Evolutionary conservation across 2,329 filamentous ascomycete species (phyloP).

Genomic region (Phialophora tarda): DNA sequence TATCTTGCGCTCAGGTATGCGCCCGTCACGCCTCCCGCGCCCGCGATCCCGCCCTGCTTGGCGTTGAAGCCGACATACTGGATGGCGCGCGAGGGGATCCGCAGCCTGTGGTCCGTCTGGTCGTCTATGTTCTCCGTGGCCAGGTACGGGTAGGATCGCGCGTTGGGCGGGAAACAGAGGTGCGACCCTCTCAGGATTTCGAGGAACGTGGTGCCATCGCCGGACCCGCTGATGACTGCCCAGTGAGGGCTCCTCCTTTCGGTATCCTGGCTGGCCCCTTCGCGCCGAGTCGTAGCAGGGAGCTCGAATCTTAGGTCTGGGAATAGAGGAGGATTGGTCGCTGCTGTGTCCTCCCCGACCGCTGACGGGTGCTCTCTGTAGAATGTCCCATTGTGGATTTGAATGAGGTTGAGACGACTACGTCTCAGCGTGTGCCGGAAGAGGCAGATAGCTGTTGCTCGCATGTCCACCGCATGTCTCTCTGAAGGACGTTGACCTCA

Average conservation of each 20-base stretch:
- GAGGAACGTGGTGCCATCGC: slow-evolving; percentile 79
- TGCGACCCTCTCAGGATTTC: slow-evolving; percentile 77
- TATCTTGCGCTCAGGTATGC: slow-evolving; percentile 89
- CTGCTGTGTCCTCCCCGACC: slow-evolving; percentile 49
- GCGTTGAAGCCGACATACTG: slow-evolving; percentile 90
- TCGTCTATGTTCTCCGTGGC: slow-evolving; percentile 64
- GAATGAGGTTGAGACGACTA: slow-evolving; percentile 60
- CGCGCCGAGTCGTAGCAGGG: slow-evolving; percentile 53
- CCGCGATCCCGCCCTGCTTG: slow-evolving; percentile 64
- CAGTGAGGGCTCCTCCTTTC: slow-evolving; percentile 63
- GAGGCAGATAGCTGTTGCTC: slow-evolving; percentile 29
- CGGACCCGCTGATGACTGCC: slow-evolving; percentile 78
- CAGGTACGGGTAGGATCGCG: slow-evolving; percentile 79
- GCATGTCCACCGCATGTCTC: slow-evolving; percentile 27
- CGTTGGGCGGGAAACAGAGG: slow-evolving; percentile 74
- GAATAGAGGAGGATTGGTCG: slow-evolving; percentile 75
- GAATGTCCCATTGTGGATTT: slow-evolving; percentile 79
- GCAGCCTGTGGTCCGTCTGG: slow-evolving; percentile 57
- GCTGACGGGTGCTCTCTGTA: slow-evolving; percentile 73
- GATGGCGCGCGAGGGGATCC: slow-evolving; percentile 70
- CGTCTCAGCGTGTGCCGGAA: slow-evolving; percentile 20
- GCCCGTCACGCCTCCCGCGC: slow-evolving; percentile 58
- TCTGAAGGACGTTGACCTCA: neutral
- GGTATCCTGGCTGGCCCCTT: slow-evolving; percentile 44
- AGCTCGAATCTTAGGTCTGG: slow-evolving; percentile 72